Evolutionary conservation across 2,329 filamentous ascomycete species (phyloP), one percentile per base, ranked within the genome.

Genomic region (Byssochlamys sp.): DNA sequence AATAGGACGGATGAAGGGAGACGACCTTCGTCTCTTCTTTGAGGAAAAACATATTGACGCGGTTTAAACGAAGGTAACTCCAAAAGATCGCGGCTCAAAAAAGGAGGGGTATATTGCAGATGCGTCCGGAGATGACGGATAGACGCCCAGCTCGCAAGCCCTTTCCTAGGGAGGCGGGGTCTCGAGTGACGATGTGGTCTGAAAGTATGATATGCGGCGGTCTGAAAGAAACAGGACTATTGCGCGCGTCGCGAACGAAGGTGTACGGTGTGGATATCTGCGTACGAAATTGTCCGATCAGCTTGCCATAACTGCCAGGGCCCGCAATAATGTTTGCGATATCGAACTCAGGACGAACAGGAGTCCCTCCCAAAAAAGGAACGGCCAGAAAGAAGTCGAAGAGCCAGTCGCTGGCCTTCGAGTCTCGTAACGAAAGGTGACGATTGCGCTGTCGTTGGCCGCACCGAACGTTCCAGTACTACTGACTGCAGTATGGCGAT

Each of bases 1-100:
- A 97, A 78, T 95, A 99, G 11, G 92, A 97, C 28, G 94, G 94
- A 71, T 99, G 94, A 69, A 99, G 84, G 66, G 90, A 91, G 68
- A 97, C 91, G 70, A 90, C 88, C 71, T 92, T 91, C 78, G 96
- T 91, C 75, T 97, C 87, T 71, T 96, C 92, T 77, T 96, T 90
- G 63, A 99, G 89, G 80, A 99, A 99, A 77, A 97, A 99, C 94
- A 99, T 99, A 66, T 62, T 77, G 75, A 62, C 60, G 56, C 60
- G 24, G 55, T 27, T 59, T 9, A 28, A 53, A 31, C 26, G 12
- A 51, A 31, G 6, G 48, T 35, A 27, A 24, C 25, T 45, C 19
- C 12, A 19, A 45, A 19, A n/a, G 14, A 45, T 45, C 7, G n/a
- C 14, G 7, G 39, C 14, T 19, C 19, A 45, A 45, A 45, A 45